Evolutionary conservation across 208 protist genomes (phyloP).

Genomic region (Novymonas esmeraldas): DNA sequence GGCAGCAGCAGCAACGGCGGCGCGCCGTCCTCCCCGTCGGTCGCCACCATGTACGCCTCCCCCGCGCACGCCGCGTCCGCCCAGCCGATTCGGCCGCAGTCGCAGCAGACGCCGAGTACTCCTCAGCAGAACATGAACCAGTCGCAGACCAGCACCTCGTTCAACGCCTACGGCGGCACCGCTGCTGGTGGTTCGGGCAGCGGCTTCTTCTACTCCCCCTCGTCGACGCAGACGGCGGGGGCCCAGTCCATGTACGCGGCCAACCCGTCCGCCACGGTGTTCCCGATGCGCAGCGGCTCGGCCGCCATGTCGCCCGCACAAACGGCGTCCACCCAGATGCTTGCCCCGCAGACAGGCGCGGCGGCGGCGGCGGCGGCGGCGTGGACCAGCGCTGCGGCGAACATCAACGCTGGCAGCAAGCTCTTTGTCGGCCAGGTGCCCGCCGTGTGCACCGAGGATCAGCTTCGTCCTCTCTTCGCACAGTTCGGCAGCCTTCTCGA

Average conservation of each 20-base stretch:
- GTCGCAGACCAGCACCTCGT: conserved; percentile 6
- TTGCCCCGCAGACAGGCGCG: conserved; percentile 8
- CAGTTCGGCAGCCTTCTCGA: conserved; percentile 75
- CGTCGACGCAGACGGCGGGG: conserved; percentile 1
- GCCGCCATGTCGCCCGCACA: conserved; percentile 10
- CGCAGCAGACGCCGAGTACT: conserved; percentile 13
- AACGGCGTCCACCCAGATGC: conserved; percentile 14
- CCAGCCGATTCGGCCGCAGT: conserved; percentile 2
- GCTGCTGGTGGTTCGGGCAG: conserved; percentile 3
- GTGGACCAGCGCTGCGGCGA: conserved; percentile 25
- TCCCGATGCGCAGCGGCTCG: conserved; percentile 25
- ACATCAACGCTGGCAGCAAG: conserved; percentile 70
- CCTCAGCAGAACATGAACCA: conserved; percentile 17
- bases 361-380: conserved; percentile 12
- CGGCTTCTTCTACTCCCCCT: conserved; percentile 24
- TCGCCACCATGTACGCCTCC: conserved; percentile 27
- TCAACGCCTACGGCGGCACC: conserved; percentile 15
- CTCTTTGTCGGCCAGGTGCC: conserved; percentile 91
- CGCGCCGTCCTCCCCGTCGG: neutral
- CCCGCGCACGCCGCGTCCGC: conserved; percentile 8
- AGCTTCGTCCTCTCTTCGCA: conserved; percentile 70
- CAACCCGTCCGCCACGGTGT: conserved; percentile 20
- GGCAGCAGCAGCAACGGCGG: conserved; percentile 14
- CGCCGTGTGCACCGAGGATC: conserved; percentile 85
- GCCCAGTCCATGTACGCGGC: conserved; percentile 30